Base-by-base conservation (phyloP, 805 yeast species). In the Candida germanica region DNA sequence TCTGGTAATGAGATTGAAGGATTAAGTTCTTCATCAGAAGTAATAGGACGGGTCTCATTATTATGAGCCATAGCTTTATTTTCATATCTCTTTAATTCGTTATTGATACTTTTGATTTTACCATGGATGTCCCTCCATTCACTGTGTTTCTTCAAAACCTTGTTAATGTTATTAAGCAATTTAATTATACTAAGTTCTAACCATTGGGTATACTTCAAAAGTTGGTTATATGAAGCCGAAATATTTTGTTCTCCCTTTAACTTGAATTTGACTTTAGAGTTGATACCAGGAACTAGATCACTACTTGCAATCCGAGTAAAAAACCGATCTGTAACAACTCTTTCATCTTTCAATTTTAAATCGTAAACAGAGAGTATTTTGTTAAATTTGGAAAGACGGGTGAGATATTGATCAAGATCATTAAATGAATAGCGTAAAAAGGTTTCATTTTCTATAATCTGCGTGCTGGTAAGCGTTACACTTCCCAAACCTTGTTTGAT, bases 391-490 rank as follows among this genome's bases (percentile, higher is more conserved):
- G 58, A 53, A 11, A 69, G 49, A 1, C 44, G 26, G 2, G 30
- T 40, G 13, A 54, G 48, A 38, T 65, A 66, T 3, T 46, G 48
- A 3, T 43, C 46, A 13, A 78, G 50, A 44, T 77, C 80, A 7
- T 58, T 55, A 15, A 55, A 37, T 0, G 81, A 69, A 40, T 62
- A 77, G 24, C 61, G 63, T 20, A 77, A 43, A 44, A 79, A 79
- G 22, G 64, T 63, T 31, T 66, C 71, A 36, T 73, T 70, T 33
- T 66, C 79, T 10, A 46, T 47, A 5, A 65, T 50, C 31, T 61
- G 53, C 10, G 33, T 33, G 4, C 33, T 35, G 1, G 54, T 43
- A 30, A 57, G 35, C 40, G 38, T 47, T 11, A 61, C 48, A 36
- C 62, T 53, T 28, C 64, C 57, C 38, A 46, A 39, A 40, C 47